These are phyloP conservation scores for Rubroboletus pulcherrimus DNA, from an alignment of 768 basidiomycete species.

Conservation along the genomic window DNA sequence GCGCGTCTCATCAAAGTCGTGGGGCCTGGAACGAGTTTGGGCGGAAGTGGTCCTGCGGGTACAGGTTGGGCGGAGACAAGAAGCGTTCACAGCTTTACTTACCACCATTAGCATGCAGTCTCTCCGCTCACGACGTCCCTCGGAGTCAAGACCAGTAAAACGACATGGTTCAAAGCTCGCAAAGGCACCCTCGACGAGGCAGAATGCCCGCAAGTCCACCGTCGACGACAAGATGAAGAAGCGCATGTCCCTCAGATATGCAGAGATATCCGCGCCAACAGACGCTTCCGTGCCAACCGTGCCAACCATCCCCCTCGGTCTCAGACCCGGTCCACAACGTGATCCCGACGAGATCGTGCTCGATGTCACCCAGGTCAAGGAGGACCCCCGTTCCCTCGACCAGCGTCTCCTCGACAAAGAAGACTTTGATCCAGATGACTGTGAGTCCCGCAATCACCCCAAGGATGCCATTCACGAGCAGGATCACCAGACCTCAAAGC, in stretches of 20 bases:
- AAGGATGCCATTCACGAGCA: background rate
- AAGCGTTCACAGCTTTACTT: slow-evolving; percentile 10
- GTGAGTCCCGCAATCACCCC: slow-evolving; percentile 44
- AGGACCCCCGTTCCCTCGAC: slow-evolving; percentile 61
- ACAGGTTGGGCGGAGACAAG: slow-evolving; percentile 27
- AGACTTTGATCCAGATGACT: slow-evolving; percentile 83
- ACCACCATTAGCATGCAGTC: slow-evolving; percentile 46
- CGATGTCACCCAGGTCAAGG: slow-evolving; percentile 35
- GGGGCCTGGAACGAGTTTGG: slow-evolving; percentile 33
- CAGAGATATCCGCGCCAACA: slow-evolving; percentile 74
- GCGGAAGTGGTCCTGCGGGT: slow-evolving; percentile 33
- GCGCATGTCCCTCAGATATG: slow-evolving; percentile 93
- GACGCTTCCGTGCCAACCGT: slow-evolving; percentile 52
- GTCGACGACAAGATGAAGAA: slow-evolving; percentile 93
- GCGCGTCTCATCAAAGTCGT: slow-evolving; percentile 16
- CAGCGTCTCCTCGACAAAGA: slow-evolving; percentile 66
- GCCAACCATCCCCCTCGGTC: slow-evolving; percentile 44
- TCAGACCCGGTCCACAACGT: slow-evolving; percentile 34
- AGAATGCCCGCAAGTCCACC: slow-evolving; percentile 44
- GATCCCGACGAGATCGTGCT: slow-evolving; percentile 49
- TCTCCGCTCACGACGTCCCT: slow-evolving; percentile 46
- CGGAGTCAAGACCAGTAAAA: slow-evolving; percentile 22
- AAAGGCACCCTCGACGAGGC: slow-evolving; percentile 27
- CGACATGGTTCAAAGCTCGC: slow-evolving; percentile 29
- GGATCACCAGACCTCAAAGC: slow-evolving; percentile 59